Base-by-base conservation (phyloP, 2,329 filamentous ascomycete species). In the Blastomyces parvus region DNA sequence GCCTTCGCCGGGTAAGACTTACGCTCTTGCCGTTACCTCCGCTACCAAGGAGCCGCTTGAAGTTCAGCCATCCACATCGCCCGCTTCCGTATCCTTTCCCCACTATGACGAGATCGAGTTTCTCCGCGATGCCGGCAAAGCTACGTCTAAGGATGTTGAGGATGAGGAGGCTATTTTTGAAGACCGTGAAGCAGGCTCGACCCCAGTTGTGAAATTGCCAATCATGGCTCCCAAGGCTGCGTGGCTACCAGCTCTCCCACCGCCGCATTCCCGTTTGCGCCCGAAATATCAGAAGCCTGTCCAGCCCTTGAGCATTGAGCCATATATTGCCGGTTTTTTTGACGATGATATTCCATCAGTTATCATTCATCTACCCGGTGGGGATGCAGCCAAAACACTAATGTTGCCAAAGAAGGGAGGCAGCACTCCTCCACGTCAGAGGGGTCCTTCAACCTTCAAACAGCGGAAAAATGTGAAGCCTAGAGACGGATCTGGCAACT, bases 81-180 rank as follows among this genome's bases (percentile, higher is more conserved):
- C 82, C 38, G 87, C 89, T 4, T 89, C 89, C 0, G 89, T 94
- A 2, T 90, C 88, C 14, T 78, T 93, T 8, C 89, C 87, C 11
- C 73, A 71, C 48, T 69, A 71, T 64, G 66, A 77, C 59, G 74
- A 77, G 67, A 64, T 71, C 64, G 65, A 70, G 59, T 62, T 68
- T 5, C 78, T 70, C 22, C 72, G 74, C 36, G 78, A 79, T 57
- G 75, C 78, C 62, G 77, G 77, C 58, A 79, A 80, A 38, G 72
- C 82, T 25, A 80, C 80, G 19, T 86, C 85, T 3, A 89, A 87
- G 70, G 85, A 85, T 58, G 88, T 90, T 76, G 88, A 88, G 6
- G 88, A 91, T 66, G 87, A 89, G 1, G 89, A 91, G 68, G 88
- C 89, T 65, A 90, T 89, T 67, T 92, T 92, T 67, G 89, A 90